Evolutionary conservation across 495 filamentous ascomycete genomes (phyloP), one percentile per base, ranked within the genome.

Genomic region (Tuber calosporum): DNA sequence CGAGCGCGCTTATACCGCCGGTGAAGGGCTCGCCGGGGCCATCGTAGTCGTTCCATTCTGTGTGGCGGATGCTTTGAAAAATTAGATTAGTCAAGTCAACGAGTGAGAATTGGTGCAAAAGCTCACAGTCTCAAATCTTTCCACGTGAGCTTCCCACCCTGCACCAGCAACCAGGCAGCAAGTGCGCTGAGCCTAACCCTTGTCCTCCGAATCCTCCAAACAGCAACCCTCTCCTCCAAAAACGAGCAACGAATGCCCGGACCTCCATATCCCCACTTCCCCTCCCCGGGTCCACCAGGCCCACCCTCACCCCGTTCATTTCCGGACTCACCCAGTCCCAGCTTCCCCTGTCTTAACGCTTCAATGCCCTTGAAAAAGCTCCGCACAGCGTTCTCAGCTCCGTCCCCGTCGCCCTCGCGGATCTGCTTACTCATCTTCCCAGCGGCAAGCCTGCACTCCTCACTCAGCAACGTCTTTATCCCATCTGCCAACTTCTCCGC

Each of bases 31-130:
- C 91, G 0, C 90, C 91, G 0, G 91, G 90, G 0, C 91, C 91
- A 71, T 90, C 89, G 74, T 92, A 93, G 77, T 92, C 91, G 73
- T 92, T 92, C 90, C 90, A 93, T 75, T 92, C 90, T 43, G 86
- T 86, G 73, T 92, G 90, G 41, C 91, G 83, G 4, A 90, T 76
- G n/a, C 78, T 79, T n/a, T 66, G 45, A 37, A 68, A 68, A 38
- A 30, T 30, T 1, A 7, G 5, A 42, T 79, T 67, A 79, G 48
- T n/a, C 48, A 6, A 13, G 66, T 19, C n/a, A 53, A 41, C 70
- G 70, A 73, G 70, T 77, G 74, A 77, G n/a, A 39, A 15, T 34
- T 71, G 68, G 72, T 36, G 45, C 34, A 40, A 45, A 48, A 43
- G 66, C 70, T 22, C 66, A 79, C 30, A 92, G 82, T 62, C 87